phyloP scores from a whole-genome alignment of 768 basidiomycete genomes.

The Amanita brunnescens region DNA sequence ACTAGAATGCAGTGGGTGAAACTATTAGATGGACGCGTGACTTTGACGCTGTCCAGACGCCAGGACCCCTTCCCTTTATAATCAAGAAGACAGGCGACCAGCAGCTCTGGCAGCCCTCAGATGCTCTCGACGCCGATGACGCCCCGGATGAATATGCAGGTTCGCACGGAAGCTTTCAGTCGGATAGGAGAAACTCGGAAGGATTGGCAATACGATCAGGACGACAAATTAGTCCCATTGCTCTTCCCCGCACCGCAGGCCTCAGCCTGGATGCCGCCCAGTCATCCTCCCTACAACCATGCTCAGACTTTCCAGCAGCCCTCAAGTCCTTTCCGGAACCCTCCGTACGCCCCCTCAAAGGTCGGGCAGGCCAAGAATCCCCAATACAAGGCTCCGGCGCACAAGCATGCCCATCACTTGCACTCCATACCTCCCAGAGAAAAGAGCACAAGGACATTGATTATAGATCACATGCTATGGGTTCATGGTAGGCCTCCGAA shows the following conservation, averaged over 20 bases:
- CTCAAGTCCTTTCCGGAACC: not conserved
- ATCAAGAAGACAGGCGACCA: not conserved
- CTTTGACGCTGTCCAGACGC: not conserved
- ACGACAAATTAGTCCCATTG: not conserved
- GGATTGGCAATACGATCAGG: not conserved
- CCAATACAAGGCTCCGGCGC: conserved; percentile 32
- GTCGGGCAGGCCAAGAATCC: not conserved
- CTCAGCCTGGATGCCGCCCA: not conserved
- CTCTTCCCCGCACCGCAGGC: not conserved
- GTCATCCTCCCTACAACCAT: not conserved
- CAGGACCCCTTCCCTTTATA: too few relatives aligned
- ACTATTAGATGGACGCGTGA: not conserved
- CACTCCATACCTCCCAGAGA: conserved; percentile 82
- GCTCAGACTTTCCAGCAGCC: not conserved
- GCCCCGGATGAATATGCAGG: not conserved
- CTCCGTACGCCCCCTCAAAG: not conserved
- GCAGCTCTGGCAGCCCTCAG: not conserved
- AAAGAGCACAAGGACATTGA: conserved; percentile 82
- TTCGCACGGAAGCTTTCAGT: not conserved
- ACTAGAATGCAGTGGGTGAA: not conserved
- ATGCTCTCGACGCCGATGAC: not conserved
- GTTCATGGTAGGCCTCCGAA: conserved; percentile 44
- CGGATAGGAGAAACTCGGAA: conserved; percentile 7
- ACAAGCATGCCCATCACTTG: conserved; percentile 82
- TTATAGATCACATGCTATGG: conserved; percentile 85